These are phyloP conservation scores for Wickerhamiella galacta DNA, from an alignment of 805 yeast species.

Conservation along the genomic window DNA sequence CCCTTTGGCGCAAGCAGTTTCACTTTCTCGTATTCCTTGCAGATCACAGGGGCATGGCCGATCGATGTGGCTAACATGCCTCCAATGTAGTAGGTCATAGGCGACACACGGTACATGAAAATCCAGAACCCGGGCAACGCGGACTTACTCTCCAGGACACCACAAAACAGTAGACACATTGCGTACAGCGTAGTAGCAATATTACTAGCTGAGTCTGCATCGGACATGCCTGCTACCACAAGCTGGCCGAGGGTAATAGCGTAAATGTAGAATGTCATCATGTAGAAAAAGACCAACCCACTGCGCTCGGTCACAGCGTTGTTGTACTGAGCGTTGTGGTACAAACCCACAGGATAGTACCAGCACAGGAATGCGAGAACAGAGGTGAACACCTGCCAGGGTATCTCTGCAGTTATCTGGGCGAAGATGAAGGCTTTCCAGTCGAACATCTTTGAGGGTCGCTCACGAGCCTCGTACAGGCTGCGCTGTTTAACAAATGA, in stretches of 20 bases:
- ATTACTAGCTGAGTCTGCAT: constrained; percentile 46
- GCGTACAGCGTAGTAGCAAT: constrained; percentile 35
- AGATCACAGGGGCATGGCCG: constrained; percentile 33
- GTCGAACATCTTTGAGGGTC: constrained; percentile 48
- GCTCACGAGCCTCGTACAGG: constrained; percentile 47
- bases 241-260: constrained; percentile 36
- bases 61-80: constrained; percentile 30
- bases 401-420: constrained; percentile 39
- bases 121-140: constrained; percentile 65
- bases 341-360: constrained; percentile 29
- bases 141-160: constrained; percentile 39
- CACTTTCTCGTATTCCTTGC: constrained; percentile 31
- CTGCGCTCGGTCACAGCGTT: constrained; percentile 4
- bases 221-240: constrained; percentile 38
- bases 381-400: constrained; percentile 36
- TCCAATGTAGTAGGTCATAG: constrained; percentile 46
- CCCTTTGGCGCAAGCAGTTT: constrained; percentile 37
- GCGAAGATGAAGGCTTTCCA: constrained; percentile 41
- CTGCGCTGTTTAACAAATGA: constrained; percentile 32
- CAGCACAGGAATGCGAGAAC: constrained; percentile 31
- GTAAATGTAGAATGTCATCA: constrained; percentile 32
- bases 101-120: constrained; percentile 58
- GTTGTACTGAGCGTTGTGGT: constrained; percentile 27
- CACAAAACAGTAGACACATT: constrained; percentile 44
- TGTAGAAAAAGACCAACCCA: constrained; percentile 15